These are phyloP conservation scores for Extremus antarcticus DNA, from an alignment of 495 filamentous ascomycete species.

Conservation along the genomic window DNA sequence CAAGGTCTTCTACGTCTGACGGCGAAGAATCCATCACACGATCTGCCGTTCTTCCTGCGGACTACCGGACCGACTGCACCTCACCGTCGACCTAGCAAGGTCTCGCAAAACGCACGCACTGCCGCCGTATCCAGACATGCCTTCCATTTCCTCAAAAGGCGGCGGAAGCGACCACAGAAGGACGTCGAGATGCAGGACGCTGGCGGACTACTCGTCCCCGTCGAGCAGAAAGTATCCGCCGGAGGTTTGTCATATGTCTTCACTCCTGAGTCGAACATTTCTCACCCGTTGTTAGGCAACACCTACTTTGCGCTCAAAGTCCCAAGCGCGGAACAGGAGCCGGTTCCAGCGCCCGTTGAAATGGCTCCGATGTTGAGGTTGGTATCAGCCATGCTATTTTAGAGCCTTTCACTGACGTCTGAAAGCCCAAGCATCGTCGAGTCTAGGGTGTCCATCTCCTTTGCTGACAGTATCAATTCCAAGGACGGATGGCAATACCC, in stretches of 20 bases:
- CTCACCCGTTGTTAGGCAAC: background rate
- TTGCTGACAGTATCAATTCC: slow-evolving; percentile 6
- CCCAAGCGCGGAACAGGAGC: background rate
- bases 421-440: slow-evolving; percentile 7
- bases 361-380: background rate
- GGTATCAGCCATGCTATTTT: background rate
- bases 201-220: slow-evolving; percentile 9
- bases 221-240: slow-evolving; percentile 12
- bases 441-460: slow-evolving; percentile 11
- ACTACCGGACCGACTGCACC: slow-evolving; percentile 11
- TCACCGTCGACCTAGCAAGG: slow-evolving; percentile 15
- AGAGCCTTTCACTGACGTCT: background rate
- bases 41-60: slow-evolving; percentile 11
- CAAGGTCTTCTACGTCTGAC: slow-evolving; percentile 7
- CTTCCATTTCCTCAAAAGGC: slow-evolving; percentile 8
- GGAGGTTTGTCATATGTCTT: background rate
- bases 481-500: slow-evolving; percentile 1
- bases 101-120: background rate
- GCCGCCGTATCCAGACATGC: slow-evolving; percentile 3
- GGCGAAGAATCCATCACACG: background rate
- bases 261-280: background rate
- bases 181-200: slow-evolving; percentile 1
- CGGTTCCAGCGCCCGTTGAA: too few species aligned
- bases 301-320: slow-evolving; percentile 5
- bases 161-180: background rate